Conservation (phyloP, 1,284 basidiomycete genomes). For the Ceratobasidium papillatum region DNA sequence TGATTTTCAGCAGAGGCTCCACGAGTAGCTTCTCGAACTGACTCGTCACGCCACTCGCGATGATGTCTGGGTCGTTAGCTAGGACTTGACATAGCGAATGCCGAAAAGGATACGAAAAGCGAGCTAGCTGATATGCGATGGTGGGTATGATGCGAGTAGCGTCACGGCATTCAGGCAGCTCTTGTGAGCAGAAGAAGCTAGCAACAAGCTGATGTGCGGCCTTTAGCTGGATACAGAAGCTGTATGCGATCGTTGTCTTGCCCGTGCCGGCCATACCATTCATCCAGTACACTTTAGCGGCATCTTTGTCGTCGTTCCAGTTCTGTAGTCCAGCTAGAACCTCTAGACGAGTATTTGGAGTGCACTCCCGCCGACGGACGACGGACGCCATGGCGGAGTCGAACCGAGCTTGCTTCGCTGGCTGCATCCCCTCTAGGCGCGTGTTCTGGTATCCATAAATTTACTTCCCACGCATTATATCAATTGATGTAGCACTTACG, state of each 20-base stretch:
- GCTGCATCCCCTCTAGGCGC: not conserved
- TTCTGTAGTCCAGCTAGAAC: not conserved
- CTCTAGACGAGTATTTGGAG: not conserved
- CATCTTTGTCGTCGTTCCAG: not conserved
- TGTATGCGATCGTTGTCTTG: conserved; percentile 1
- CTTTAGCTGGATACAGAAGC: not conserved
- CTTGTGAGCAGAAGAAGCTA: conserved; percentile 11
- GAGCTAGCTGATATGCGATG: conserved; percentile 10
- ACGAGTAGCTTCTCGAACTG: conserved; percentile 12
- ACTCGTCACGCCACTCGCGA: not conserved
- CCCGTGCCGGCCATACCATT: conserved; percentile 4
- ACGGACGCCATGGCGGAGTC: not conserved
- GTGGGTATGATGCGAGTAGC: not conserved
- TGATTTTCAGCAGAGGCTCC: not conserved
- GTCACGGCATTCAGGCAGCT: not conserved
- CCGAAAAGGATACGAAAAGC: not conserved
- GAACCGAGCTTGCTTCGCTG: not conserved
- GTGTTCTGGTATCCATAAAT: not conserved
- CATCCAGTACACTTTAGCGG: not conserved
- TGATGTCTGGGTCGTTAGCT: not conserved
- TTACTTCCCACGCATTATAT: too few relatives aligned
- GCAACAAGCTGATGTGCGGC: not conserved
- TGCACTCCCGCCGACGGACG: not conserved
- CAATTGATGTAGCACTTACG: not conserved
- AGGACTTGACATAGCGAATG: not conserved